phyloP scores from a whole-genome alignment of 2,329 filamentous ascomycete species.

The Karstenula rhodostoma region DNA sequence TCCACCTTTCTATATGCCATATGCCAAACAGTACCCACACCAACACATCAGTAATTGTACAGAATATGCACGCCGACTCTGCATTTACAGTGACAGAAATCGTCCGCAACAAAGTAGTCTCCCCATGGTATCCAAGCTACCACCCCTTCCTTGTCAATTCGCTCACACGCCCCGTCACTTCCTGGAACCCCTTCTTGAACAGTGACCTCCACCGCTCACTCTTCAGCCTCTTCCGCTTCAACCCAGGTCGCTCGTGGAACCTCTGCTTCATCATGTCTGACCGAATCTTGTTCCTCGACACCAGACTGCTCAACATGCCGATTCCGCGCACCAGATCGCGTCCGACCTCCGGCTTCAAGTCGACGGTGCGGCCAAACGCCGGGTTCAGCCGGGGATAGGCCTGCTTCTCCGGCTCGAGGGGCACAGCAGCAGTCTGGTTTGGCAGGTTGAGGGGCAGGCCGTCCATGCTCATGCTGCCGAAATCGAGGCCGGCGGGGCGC shows the following conservation, averaged over 20 bases:
- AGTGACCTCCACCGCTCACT: constrained; percentile 73
- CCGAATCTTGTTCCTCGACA: constrained; percentile 65
- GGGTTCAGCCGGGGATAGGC: constrained; percentile 48
- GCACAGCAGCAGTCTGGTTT: constrained; percentile 5
- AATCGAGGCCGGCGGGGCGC: constrained; percentile 15
- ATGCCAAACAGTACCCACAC: background rate
- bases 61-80: constrained; percentile 5
- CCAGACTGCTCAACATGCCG: constrained; percentile 50
- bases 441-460: constrained; percentile 15
- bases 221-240: constrained; percentile 79
- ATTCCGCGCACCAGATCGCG: constrained; percentile 61
- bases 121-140: constrained; percentile 54
- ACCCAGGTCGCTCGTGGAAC: constrained; percentile 77
- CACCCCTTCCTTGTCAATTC: constrained; percentile 81
- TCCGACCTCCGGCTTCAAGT: constrained; percentile 42
- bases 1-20: constrained; percentile 1
- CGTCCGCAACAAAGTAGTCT: background rate
- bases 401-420: constrained; percentile 23
- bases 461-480: constrained; percentile 31
- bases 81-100: background rate
- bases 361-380: constrained; percentile 51
- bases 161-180: constrained; percentile 69
- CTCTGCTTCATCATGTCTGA: constrained; percentile 66
- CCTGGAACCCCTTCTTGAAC: constrained; percentile 74
- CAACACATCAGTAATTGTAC: constrained; percentile 12